Percentiles rank a stretch among this genome's conserved stretches.
Evolutionary conservation across 768 basidiomycete genomes (phyloP).

Genomic region (Suillus cothurnatus): DNA sequence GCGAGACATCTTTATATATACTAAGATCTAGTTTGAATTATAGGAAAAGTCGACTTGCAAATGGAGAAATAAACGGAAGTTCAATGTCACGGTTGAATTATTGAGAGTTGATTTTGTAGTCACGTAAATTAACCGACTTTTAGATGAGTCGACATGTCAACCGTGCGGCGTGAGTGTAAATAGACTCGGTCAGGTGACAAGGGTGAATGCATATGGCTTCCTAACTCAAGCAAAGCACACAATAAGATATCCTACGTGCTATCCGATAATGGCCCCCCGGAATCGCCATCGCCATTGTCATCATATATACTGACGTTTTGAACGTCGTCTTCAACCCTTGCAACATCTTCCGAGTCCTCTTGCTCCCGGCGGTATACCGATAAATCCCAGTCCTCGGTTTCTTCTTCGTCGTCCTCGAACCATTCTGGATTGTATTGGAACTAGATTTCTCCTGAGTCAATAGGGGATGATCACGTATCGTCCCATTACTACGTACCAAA

Average conservation of each 20-base stretch:
- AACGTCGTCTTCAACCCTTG: slow-evolving; percentile 16
- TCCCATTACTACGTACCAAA: slow-evolving; percentile 55
- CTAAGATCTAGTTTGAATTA: background rate
- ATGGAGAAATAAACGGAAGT: background rate
- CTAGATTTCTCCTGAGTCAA: slow-evolving; percentile 38
- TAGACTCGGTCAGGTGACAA: background rate
- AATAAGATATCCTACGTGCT: slow-evolving; percentile 5
- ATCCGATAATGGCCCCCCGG: background rate
- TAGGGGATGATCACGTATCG: slow-evolving; percentile 2
- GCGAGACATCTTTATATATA: slow-evolving; percentile 39
- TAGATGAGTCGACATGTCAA: background rate
- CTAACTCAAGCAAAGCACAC: slow-evolving; percentile 8
- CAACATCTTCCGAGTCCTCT: slow-evolving; percentile 41
- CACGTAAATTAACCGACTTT: background rate
- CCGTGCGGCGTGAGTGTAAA: background rate
- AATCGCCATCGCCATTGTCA: slow-evolving; percentile 12
- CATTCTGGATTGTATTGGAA: slow-evolving; percentile 97
- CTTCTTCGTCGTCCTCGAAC: slow-evolving; percentile 78
- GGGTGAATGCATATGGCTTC: slow-evolving; percentile 3
- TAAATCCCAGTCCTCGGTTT: slow-evolving; percentile 53
- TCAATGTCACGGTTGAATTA: background rate
- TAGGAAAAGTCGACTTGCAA: background rate
- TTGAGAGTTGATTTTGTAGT: background rate
- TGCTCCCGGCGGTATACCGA: slow-evolving; percentile 48
- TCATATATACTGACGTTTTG: slow-evolving; percentile 24